phyloP scores from a whole-genome alignment of 306 rosid species.

The Vigna hirtella region DNA sequence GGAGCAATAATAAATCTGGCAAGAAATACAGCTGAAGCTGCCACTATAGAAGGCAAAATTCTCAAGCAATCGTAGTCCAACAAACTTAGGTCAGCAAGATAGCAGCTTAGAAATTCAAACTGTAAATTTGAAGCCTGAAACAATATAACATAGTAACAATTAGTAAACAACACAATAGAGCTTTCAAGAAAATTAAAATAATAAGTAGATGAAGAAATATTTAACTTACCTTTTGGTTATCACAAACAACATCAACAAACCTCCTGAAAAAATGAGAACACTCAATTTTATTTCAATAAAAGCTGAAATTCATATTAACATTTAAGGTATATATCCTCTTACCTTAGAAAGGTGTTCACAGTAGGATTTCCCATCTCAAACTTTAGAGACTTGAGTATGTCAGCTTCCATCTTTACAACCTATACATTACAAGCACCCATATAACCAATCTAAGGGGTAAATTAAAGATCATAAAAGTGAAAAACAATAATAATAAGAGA shows the following conservation, averaged over 20 bases:
- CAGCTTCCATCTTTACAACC: slow-evolving; percentile 89
- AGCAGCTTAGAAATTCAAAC: slow-evolving; percentile 63
- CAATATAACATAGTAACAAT: neutral
- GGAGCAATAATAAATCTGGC: slow-evolving; percentile 67
- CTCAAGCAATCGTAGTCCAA: slow-evolving; percentile 68
- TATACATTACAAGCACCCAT: slow-evolving; percentile 27
- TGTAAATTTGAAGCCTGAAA: slow-evolving; percentile 58
- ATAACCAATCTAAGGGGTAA: neutral
- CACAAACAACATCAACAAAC: slow-evolving; percentile 54
- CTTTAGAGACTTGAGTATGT: slow-evolving; percentile 65
- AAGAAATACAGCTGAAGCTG: slow-evolving; percentile 75
- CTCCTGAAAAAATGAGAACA: slow-evolving; percentile 47
- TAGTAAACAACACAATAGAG: slow-evolving; percentile 5
- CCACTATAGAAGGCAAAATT: slow-evolving; percentile 80
- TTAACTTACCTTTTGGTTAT: slow-evolving; percentile 57
- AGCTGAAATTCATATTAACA: neutral
- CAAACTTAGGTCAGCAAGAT: slow-evolving; percentile 85
- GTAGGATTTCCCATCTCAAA: slow-evolving; percentile 90
- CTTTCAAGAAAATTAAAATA: neutral
- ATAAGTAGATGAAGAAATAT: too few species aligned
- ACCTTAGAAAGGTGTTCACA: slow-evolving; percentile 73
- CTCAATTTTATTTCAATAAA: neutral
- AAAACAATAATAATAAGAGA: neutral
- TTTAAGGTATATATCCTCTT: slow-evolving; percentile 3
- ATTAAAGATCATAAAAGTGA: neutral